Evolutionary conservation across 257 asterid species (phyloP).

Genomic region (Catharanthus roseus): DNA sequence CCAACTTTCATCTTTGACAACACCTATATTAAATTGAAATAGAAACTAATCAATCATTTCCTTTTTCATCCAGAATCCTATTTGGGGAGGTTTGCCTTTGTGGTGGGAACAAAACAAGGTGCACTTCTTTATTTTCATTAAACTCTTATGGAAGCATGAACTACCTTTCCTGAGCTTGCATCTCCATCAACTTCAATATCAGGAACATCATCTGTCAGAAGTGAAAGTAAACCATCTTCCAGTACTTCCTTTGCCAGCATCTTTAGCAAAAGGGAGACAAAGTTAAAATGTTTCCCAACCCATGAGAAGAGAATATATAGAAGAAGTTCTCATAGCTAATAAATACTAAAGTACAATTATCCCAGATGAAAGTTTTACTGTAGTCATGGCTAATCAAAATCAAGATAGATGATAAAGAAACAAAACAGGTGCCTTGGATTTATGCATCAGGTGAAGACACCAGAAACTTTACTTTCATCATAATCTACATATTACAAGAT

Average conservation of each 20-base stretch:
- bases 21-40: slow-evolving; percentile 43
- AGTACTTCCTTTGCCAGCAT: slow-evolving; percentile 86
- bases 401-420: neutral
- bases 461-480: neutral
- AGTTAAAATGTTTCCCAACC: neutral
- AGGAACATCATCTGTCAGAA: slow-evolving; percentile 53
- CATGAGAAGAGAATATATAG: neutral
- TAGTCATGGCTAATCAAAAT: neutral
- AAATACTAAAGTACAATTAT: neutral
- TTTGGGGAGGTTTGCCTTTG: neutral
- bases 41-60: slow-evolving; percentile 1
- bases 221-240: slow-evolving; percentile 73
- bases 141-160: slow-evolving; percentile 15
- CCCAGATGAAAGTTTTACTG: neutral
- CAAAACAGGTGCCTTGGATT: neutral
- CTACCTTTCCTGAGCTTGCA: slow-evolving; percentile 60
- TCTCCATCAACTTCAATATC: slow-evolving; percentile 55
- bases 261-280: slow-evolving; percentile 28
- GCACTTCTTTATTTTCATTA: neutral
- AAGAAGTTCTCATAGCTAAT: neutral
- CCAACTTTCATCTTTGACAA: slow-evolving; percentile 83
- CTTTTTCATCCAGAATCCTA: neutral
- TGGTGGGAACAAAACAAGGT: slow-evolving; percentile 4
- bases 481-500: neutral
- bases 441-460: neutral